Base-by-base conservation (phyloP, 2,329 filamentous ascomycete species). In the Metarhizium robertsii region DNA sequence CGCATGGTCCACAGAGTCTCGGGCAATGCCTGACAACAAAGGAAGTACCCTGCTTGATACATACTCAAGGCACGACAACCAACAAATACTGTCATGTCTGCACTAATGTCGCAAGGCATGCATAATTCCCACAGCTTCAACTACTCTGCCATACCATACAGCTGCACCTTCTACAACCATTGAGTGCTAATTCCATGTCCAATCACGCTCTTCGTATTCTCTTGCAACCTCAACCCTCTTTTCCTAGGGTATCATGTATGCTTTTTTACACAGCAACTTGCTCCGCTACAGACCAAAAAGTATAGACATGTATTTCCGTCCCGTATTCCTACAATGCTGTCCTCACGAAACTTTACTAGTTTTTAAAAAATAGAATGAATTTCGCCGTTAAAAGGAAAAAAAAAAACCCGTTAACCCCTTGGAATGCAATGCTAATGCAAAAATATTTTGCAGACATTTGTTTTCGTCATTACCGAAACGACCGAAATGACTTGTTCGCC, bases 401-500 rank as follows among this genome's bases (percentile, higher is more conserved):
- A 48, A 30, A 16, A 29, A 8, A 29, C 2, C 45, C 45, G 2
- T 14, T 48, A 48, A 48, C 45, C 45, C 45, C 45, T 29, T 48
- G 6, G 30, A 48, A 48, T 48, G 45, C 45, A 6, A 48, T 48
- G 45, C 25, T 13, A 25, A 25, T 25, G 18, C 43, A 2, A 14
- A 14, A 25, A n/a, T 25, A 25, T 25, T 25, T 25, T 25, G 25
- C 25, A 25, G 25, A 25, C 3, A 25, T 25, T 25, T 18, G 18
- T 46, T 30, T 30, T 18, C 45, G 20, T 30, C 20, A 30, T 67
- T 63, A 76, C 60, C 74, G 67, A 61, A 75, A 74, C 51, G 71
- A 71, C 61, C 68, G 69, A 57, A 75, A 73, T 25, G 71, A 71
- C 61, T 73, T 77, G 61, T 69, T 75, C 57, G 70, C 67, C 47